Base-by-base conservation (phyloP, 2,329 filamentous ascomycete species). In the Fusarium poae region DNA sequence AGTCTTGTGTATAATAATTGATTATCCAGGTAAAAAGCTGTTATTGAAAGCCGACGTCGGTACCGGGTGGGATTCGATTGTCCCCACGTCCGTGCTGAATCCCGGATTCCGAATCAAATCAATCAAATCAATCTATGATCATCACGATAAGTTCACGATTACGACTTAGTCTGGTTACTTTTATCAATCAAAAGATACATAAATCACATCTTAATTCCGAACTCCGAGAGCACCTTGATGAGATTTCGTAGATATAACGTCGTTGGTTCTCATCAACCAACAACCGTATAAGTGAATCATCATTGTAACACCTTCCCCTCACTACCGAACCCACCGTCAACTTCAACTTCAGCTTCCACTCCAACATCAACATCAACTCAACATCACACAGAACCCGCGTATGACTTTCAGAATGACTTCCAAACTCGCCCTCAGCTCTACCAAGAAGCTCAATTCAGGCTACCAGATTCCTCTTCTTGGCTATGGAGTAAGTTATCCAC, bases 401-500 rank as follows among this genome's bases (percentile, higher is more conserved):
- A 72, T 70, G 64, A 53, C 66, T 46, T 68, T 51, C 57, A 82
- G 68, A 49, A 87, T 87, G 85, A 76, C 84, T 5, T 72, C 82
- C 32, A 77, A 77, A 51, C 79, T 86, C 59, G 82, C 70, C 13
- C 76, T 87, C 60, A 75, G 81, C 45, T 86, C 84, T 9, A 82
- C 80, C 18, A 69, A 82, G 72, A 87, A 85, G 79, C 81, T 88
- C 58, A 84, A 83, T 72, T 88, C 83, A 74, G 86, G 86, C 70
- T 80, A 85, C 64, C 81, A 84, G 53, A 80, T 88, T 4, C 86
- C 86, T 2, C 77, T 78, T 11, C 76, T 88, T 21, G 86, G 86
- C 45, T 88, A 84, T 63, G 86, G 86, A 52, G 85, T 87, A 79
- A 71, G 84, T 78, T 18, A 13, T 23, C 27, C 16, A 27, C 25